These are phyloP conservation scores for Peronospora farinosa DNA, from an alignment of 352 stramenopile genomes.

Conservation along the genomic window DNA sequence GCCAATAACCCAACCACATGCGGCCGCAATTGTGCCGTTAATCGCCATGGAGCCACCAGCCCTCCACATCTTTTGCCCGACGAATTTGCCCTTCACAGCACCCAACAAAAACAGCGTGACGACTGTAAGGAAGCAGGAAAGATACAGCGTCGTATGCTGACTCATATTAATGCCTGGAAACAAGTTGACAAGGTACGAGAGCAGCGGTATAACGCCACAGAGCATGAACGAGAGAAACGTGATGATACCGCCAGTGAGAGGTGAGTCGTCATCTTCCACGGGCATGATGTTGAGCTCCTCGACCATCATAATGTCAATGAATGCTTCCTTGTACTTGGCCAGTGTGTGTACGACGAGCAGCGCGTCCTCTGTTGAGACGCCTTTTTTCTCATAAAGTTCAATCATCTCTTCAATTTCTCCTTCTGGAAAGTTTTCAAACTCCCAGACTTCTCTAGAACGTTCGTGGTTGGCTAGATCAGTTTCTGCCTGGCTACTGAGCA, in stretches of 20 bases:
- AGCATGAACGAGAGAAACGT: constrained; percentile 89
- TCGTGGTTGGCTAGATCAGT: constrained; percentile 92
- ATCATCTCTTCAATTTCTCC: constrained; percentile 96
- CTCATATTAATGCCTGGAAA: constrained; percentile 59
- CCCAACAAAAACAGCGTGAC: constrained; percentile 92
- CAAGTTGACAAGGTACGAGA: constrained; percentile 90
- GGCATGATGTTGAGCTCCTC: constrained; percentile 94
- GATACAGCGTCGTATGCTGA: constrained; percentile 73
- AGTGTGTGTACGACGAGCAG: constrained; percentile 89
- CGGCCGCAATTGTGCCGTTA: constrained; percentile 66
- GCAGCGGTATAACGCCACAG: constrained; percentile 89
- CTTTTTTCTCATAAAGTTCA: constrained; percentile 91
- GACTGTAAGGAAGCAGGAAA: constrained; percentile 90
- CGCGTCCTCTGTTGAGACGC: constrained; percentile 88
- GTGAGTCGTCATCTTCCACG: constrained; percentile 89
- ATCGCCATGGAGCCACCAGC: constrained; percentile 67
- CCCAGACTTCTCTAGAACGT: constrained; percentile 88
- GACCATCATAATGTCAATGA: constrained; percentile 97
- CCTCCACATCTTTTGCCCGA: constrained; percentile 70
- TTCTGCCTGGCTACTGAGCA: constrained; percentile 90
- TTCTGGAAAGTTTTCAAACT: constrained; percentile 94
- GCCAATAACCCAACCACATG: constrained; percentile 75
- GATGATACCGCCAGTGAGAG: constrained; percentile 72
- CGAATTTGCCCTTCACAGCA: constrained; percentile 86
- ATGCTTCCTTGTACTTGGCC: constrained; percentile 95